Evolutionary conservation across 257 asterid species (phyloP).

Genomic region (Lycium ferocissimum): DNA sequence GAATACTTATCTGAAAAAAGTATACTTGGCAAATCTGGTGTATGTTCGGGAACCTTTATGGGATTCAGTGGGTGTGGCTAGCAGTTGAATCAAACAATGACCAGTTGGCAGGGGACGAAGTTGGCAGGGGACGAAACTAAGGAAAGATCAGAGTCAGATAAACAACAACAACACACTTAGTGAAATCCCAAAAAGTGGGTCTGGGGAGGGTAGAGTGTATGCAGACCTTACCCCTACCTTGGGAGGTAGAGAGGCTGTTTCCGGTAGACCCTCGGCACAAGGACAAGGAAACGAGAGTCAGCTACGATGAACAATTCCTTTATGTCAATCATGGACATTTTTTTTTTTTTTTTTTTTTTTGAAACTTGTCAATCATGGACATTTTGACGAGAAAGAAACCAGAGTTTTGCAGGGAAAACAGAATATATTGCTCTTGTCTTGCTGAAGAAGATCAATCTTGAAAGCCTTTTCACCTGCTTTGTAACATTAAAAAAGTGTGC

Average conservation of each 20-base stretch:
- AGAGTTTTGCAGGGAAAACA: background rate
- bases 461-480: too few relatives aligned
- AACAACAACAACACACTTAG: too few relatives aligned
- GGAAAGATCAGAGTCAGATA: background rate
- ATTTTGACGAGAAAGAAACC: constrained; percentile 19
- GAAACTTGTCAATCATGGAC: background rate
- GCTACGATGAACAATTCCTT: background rate
- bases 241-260: too few relatives aligned
- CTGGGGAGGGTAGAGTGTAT: too few relatives aligned
- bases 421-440: background rate
- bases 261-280: too few relatives aligned
- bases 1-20: background rate
- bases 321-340: background rate
- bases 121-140: background rate
- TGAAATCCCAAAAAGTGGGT: too few relatives aligned
- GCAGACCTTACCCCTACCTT: too few relatives aligned
- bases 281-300: too few relatives aligned
- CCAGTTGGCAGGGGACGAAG: constrained; percentile 1
- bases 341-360: too few relatives aligned
- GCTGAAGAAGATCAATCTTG: too few relatives aligned
- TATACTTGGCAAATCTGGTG: background rate
- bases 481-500: background rate
- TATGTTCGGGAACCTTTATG: background rate
- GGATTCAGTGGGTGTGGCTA: background rate
- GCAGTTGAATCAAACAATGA: background rate